A percentile compares a stretch with the other conserved stretches of the same genome.
phyloP scores from a whole-genome alignment of 805 yeast genomes.

The Wickerhamomyces hampshirensis region DNA sequence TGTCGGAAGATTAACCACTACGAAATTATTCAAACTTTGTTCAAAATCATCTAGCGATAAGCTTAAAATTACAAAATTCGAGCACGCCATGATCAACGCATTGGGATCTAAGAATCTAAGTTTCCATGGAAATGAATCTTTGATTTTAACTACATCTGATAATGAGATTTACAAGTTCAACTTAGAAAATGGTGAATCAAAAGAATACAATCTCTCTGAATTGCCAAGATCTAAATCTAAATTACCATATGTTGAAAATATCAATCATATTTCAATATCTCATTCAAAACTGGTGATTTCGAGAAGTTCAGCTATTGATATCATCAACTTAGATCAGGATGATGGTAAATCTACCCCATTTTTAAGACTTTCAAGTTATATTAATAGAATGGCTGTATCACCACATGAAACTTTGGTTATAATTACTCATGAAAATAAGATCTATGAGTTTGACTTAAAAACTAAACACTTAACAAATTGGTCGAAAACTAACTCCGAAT shows the following conservation, averaged over 20 bases:
- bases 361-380: slow-evolving; percentile 53
- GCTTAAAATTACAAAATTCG: slow-evolving; percentile 48
- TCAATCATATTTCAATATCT: slow-evolving; percentile 45
- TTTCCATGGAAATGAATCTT: slow-evolving; percentile 41
- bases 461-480: slow-evolving; percentile 54
- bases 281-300: slow-evolving; percentile 49
- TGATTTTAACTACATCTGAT: slow-evolving; percentile 53
- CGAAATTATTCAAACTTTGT: slow-evolving; percentile 63
- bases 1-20: slow-evolving; percentile 63
- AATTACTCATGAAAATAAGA: slow-evolving; percentile 67
- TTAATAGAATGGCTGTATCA: slow-evolving; percentile 60
- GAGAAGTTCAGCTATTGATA: slow-evolving; percentile 55
- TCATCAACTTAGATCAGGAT: slow-evolving; percentile 29
- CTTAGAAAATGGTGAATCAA: slow-evolving; percentile 13
- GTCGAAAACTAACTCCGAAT: slow-evolving; percentile 75
- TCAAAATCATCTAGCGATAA: slow-evolving; percentile 31
- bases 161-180: slow-evolving; percentile 49
- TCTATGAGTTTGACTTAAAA: slow-evolving; percentile 58
- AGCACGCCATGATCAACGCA: slow-evolving; percentile 31
- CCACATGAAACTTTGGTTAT: slow-evolving; percentile 47
- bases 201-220: slow-evolving; percentile 36
- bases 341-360: slow-evolving; percentile 34
- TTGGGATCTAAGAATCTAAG: slow-evolving; percentile 53
- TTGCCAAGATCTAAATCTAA: slow-evolving; percentile 30
- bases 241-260: slow-evolving; percentile 43